phyloP scores from a whole-genome alignment of 208 protist genomes.

The Crithidia brevicula region DNA sequence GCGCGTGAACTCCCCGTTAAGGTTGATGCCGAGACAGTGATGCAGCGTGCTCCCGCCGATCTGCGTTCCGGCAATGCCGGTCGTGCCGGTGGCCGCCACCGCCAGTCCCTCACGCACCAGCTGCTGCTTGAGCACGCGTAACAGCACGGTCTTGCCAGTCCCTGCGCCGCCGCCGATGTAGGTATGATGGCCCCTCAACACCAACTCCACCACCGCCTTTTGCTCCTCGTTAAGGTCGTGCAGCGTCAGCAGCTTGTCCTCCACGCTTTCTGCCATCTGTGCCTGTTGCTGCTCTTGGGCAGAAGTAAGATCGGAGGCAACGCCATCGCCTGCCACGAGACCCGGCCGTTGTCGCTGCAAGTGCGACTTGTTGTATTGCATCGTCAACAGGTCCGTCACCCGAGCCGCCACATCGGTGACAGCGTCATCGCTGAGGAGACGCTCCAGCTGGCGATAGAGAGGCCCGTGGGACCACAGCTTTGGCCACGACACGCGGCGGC shows the following conservation, averaged over 20 bases:
- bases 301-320: no score
- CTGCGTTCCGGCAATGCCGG: slow-evolving; percentile 78
- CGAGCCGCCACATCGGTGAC: slow-evolving; percentile 33
- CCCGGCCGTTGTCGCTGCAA: slow-evolving; percentile 32
- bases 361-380: slow-evolving; percentile 51
- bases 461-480: slow-evolving; percentile 51
- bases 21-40: slow-evolving; percentile 88
- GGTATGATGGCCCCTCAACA: slow-evolving; percentile 72
- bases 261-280: slow-evolving; percentile 12
- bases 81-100: slow-evolving; percentile 88
- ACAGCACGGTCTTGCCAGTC: slow-evolving; percentile 88
- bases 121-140: slow-evolving; percentile 79
- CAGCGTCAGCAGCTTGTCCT: slow-evolving; percentile 59
- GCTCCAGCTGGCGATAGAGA: slow-evolving; percentile 49
- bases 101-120: slow-evolving; percentile 58
- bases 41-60: slow-evolving; percentile 89
- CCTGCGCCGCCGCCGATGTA: slow-evolving; percentile 91
- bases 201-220: slow-evolving; percentile 74
- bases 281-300: not conserved
- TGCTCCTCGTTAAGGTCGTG: slow-evolving; percentile 85
- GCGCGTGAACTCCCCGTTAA: slow-evolving; percentile 70
- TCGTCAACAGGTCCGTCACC: slow-evolving; percentile 41
- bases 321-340: slow-evolving; percentile 30
- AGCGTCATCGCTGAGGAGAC: slow-evolving; percentile 35
- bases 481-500: slow-evolving; percentile 61